A percentile compares a stretch with the other conserved stretches of the same genome.
These are phyloP conservation scores for Cyclotella cryptica DNA, from an alignment of 108 stramenopile species.

Conservation along the genomic window DNA sequence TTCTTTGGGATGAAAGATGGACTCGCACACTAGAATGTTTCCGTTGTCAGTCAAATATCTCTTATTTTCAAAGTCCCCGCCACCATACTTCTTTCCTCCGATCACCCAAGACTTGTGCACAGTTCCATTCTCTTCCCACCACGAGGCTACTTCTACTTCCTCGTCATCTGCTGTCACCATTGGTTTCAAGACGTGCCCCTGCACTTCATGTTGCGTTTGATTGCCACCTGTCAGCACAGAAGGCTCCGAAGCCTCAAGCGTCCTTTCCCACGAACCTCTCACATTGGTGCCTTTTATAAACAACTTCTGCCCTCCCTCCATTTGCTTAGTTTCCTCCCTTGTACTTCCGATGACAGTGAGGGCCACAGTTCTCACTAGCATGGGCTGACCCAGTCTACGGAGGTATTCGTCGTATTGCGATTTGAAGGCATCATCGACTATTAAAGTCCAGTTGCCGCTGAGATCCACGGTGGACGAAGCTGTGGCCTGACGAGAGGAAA, in stretches of 20 bases:
- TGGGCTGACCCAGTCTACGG: conserved; percentile 75
- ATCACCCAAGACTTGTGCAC: conserved; percentile 80
- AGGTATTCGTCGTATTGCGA: conserved; percentile 78
- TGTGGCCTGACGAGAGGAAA: conserved; percentile 10
- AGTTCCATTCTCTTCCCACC: conserved; percentile 81
- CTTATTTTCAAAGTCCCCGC: conserved; percentile 79
- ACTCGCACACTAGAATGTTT: conserved; percentile 71
- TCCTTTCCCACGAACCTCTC: conserved; percentile 82
- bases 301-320: conserved; percentile 60
- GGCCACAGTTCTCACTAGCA: conserved; percentile 75
- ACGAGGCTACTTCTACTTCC: conserved; percentile 69
- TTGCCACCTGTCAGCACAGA: background rate
- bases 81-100: conserved; percentile 78
- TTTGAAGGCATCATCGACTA: conserved; percentile 75
- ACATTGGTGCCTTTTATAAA: conserved; percentile 72
- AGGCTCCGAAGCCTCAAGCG: conserved; percentile 55
- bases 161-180: conserved; percentile 77
- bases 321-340: conserved; percentile 74
- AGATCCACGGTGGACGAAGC: conserved; percentile 60
- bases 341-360: conserved; percentile 71
- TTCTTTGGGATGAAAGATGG: conserved; percentile 71
- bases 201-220: conserved; percentile 23
- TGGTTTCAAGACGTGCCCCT: conserved; percentile 48
- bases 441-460: conserved; percentile 75
- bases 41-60: conserved; percentile 65